Evolutionary conservation across 129 eudicot species (phyloP), one percentile per base, ranked within the genome.

Genomic region (Artemisia argyi): DNA sequence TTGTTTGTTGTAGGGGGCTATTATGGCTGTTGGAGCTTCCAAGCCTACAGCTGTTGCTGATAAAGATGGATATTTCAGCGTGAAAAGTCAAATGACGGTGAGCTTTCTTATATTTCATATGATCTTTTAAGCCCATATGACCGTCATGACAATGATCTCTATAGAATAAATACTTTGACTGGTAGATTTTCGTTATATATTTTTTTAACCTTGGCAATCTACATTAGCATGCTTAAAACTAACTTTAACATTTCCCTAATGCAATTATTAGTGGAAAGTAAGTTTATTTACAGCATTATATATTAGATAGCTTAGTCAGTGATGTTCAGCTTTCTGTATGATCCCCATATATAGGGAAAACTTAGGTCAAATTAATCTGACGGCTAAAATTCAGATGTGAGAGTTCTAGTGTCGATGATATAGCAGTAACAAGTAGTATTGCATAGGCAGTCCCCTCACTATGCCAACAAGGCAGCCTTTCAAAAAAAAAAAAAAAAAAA

Each of bases 21-120:
- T 89, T 30, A 89, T 90, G 98, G 98, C 97, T 69, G 97, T 93
- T 75, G 97, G 97, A 73, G 97, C 96, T 68, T 93, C 97, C 57
- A 90, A 93, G 84, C 97, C 98, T 74, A 83, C 95, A 69, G 91
- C 89, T 78, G 79, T 84, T 48, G 96, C 97, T 48, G 96, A 79
- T 70, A 77, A 82, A 66, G 91, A 90, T 82, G 98, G 96, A 75
- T 93, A 83, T 72, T 93, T 93, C 87, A 87, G 96, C 51, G 98
- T 93, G n/a, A 93, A 89, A 79, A 93, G 66, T 80, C 82, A 93
- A 83, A 93, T 93, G 98, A 86, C 84, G 87, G 98, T 93, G 69
- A 87, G 89, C 82, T 70, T 54, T 47, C 30, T 39, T 39, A 7
- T 20, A 28, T 66, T 65, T 39, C 1, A n/a, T 2, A 68, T 55